phyloP scores from a whole-genome alignment of 2,329 filamentous ascomycete genomes.

The Atkinsonella hypoxylon region DNA sequence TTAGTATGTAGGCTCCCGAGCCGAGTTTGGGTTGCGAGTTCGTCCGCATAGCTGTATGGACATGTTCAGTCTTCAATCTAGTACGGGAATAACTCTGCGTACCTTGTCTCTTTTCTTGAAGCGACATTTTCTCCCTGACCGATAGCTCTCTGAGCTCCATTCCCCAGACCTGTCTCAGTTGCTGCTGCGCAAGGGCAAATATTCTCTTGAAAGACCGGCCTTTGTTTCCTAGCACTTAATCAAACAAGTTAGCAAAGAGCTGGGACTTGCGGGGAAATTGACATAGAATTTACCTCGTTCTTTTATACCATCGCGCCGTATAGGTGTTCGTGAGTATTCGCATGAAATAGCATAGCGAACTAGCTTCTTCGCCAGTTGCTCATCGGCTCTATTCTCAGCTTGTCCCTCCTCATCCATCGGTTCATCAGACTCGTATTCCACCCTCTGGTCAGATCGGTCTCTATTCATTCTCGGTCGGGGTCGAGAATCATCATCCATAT shows the following conservation, averaged over 20 bases:
- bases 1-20: slow-evolving; percentile 66
- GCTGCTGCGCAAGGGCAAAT: slow-evolving; percentile 63
- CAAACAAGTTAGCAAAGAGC: no score
- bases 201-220: slow-evolving; percentile 62
- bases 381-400: slow-evolving; percentile 28
- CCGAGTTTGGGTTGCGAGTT: slow-evolving; percentile 41
- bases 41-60: slow-evolving; percentile 26
- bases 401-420: slow-evolving; percentile 20
- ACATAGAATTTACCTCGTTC: slow-evolving; percentile 39
- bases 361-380: slow-evolving; percentile 51
- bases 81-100: slow-evolving; percentile 11
- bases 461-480: slow-evolving; percentile 20
- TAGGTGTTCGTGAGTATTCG: slow-evolving; percentile 49
- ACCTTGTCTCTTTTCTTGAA: slow-evolving; percentile 69
- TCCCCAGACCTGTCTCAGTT: slow-evolving; percentile 65
- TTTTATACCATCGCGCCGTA: slow-evolving; percentile 49
- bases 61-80: neutral
- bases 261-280: no score
- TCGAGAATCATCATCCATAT: slow-evolving; percentile 20
- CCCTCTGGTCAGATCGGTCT: slow-evolving; percentile 19
- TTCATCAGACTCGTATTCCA: slow-evolving; percentile 25
- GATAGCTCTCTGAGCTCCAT: slow-evolving; percentile 87
- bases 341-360: slow-evolving; percentile 57
- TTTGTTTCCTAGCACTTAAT: slow-evolving; percentile 56
- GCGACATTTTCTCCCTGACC: slow-evolving; percentile 63